Base-by-base conservation (phyloP, 768 basidiomycete species). In the Mycena galericulata region DNA sequence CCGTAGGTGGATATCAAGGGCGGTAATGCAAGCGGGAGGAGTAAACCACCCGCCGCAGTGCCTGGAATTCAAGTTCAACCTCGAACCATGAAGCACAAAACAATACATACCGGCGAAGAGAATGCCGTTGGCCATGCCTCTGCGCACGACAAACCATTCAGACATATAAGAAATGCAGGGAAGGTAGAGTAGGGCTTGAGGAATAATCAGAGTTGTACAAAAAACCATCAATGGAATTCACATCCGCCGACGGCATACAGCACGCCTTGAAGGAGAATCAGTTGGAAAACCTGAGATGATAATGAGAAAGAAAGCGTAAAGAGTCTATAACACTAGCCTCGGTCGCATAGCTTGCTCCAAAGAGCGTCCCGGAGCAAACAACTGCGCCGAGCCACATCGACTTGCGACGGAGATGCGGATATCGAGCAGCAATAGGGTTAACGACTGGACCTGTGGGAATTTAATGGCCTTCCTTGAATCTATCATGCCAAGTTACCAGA, bases 91-190 rank as follows among this genome's bases (percentile, higher is more conserved):
- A 63, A 14, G 50, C 11, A 6, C n/a, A 60, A 17, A 27, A 27
- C 29, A 3, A 30, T 14, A 67, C 63, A 12, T 29, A 65, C 78
- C 79, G 34, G 76, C 77, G 56, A 76, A 76, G 53, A 79, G 72
- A 32, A 77, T 73, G 4, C 79, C 78, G 45, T 76, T 77, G 5
- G 79, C 79, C 6, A 77, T 64, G 3, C 77, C 78, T 36, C 79
- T 61, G 15, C 75, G 71, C 11, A 63, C 58, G 27, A 75, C 71
- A 62, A 79, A 80, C 79, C 78, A 80, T 67, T 80, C 79, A 3
- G 78, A 67, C 24, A 79, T 46, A 47, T 72, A 76, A 4, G 72
- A 72, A 14, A 78, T 62, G 53, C 71, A 73, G 9, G 75, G 73
- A 6, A 70, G 55, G 57, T 78, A 79, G 15, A 79, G 54, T 8